Percentiles rank a stretch among this genome's conserved stretches.
Evolutionary conservation across 768 basidiomycete species (phyloP).

Genomic region (Pulveroboletus sp.): DNA sequence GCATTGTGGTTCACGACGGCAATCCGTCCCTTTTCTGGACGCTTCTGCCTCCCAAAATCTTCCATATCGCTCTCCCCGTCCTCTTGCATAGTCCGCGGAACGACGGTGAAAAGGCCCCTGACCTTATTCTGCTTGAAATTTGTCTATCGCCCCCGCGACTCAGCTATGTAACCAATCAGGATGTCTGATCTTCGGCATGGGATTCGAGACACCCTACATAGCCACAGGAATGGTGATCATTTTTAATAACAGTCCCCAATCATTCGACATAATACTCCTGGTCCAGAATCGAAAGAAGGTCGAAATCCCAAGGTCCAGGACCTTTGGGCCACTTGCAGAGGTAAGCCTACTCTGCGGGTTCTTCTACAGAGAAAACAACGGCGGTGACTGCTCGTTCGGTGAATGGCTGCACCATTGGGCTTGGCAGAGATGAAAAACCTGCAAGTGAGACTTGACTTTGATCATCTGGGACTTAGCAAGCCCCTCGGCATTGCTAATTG

Average conservation of each 20-base stretch:
- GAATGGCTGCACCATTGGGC: conserved; percentile 88
- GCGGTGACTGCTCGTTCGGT: conserved; percentile 96
- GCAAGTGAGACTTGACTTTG: conserved; percentile 98
- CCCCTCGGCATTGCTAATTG: conserved; percentile 92
- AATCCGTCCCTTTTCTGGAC: conserved; percentile 37
- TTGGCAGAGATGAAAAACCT: conserved; percentile 98
- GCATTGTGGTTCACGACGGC: conserved; percentile 52
- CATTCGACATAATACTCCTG: conserved; percentile 99
- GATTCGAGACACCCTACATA: conserved; percentile 95
- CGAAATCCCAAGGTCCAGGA: conserved; percentile 79
- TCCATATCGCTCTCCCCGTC: conserved; percentile 51
- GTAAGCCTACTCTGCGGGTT: conserved; percentile 82
- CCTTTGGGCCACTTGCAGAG: conserved; percentile 97
- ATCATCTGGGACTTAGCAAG: conserved; percentile 99
- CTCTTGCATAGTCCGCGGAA: conserved; percentile 10
- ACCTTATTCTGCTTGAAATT: conserved; percentile 98
- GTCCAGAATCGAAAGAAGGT: conserved; percentile 90
- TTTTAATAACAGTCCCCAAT: conserved; percentile 95
- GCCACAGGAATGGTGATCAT: conserved; percentile 98
- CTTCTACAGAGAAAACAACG: conserved; percentile 96
- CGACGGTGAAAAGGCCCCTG: conserved; percentile 78
- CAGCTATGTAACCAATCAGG: conserved; percentile 96
- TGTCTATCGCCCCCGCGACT: conserved; percentile 86
- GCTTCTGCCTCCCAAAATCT: conserved; percentile 39
- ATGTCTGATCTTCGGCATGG: conserved; percentile 91